phyloP scores from a whole-genome alignment of 306 rosid genomes.

The Fragaria vesca region DNA sequence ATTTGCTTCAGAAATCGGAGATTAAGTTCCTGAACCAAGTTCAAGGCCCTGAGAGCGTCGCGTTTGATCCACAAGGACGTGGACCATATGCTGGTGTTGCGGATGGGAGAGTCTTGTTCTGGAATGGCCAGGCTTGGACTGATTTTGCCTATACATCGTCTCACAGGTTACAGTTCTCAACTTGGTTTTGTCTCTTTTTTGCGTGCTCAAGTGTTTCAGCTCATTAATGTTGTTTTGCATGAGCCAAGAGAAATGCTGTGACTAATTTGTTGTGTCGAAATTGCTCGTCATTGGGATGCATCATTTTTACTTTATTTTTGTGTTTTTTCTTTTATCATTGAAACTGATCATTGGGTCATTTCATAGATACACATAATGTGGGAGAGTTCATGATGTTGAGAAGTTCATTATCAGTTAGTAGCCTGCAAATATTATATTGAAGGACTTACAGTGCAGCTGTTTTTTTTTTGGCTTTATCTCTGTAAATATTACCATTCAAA shows the following conservation, averaged over 20 bases:
- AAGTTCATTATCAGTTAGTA: background rate
- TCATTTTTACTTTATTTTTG: too few relatives aligned
- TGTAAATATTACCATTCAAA: slow-evolving; percentile 1
- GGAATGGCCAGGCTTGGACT: slow-evolving; percentile 71
- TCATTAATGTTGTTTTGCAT: background rate
- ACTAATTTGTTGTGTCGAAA: background rate
- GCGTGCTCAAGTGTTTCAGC: too few relatives aligned
- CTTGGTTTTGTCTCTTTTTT: background rate
- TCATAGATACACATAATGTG: background rate
- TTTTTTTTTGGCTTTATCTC: background rate
- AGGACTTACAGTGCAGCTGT: background rate
- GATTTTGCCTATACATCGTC: slow-evolving; percentile 80
- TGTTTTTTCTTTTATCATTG: background rate
- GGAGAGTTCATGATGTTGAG: background rate
- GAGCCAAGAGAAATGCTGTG: background rate
- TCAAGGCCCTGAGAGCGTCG: slow-evolving; percentile 90
- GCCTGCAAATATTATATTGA: background rate
- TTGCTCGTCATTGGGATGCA: background rate
- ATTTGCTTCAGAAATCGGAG: slow-evolving; percentile 73
- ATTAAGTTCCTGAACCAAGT: slow-evolving; percentile 67
- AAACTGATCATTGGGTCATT: background rate
- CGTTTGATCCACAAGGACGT: slow-evolving; percentile 80
- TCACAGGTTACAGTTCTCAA: slow-evolving; percentile 46
- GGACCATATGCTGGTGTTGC: slow-evolving; percentile 95
- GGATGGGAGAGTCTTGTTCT: slow-evolving; percentile 75